Percentiles rank a stretch among this genome's conserved stretches.
Conservation (phyloP, 257 asterid genomes). For the Salvia hispanica region DNA sequence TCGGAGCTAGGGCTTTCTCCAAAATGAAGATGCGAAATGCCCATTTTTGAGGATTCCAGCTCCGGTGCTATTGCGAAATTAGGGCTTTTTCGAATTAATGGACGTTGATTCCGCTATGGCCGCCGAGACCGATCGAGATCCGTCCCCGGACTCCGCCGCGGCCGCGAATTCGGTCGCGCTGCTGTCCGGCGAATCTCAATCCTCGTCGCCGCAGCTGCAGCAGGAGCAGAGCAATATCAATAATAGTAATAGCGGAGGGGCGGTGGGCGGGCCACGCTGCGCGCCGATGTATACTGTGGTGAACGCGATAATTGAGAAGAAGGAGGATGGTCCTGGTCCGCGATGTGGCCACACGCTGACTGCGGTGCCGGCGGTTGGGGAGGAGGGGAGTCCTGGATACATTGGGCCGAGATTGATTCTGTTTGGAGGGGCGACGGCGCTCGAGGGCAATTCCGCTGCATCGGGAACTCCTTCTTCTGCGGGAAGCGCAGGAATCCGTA, state of each 20-base stretch:
- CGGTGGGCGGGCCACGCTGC: conserved; percentile 74
- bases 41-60: conserved; percentile 46
- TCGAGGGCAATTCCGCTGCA: conserved; percentile 92
- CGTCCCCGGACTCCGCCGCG: conserved; percentile 35
- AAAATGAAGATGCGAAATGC: conserved; percentile 52
- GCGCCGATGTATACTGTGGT: conserved; percentile 83
- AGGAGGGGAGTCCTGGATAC: conserved; percentile 84
- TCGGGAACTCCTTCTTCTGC: conserved; percentile 96
- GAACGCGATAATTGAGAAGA: conserved; percentile 75
- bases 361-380: conserved; percentile 94
- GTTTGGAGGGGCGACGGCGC: conserved; percentile 98
- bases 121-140: conserved; percentile 71
- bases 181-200: conserved; percentile 44
- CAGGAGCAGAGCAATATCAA: conserved; percentile 37
- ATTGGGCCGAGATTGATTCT: conserved; percentile 86
- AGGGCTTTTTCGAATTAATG: conserved; percentile 63
- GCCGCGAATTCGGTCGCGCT: conserved; percentile 40
- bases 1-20: conserved; percentile 49
- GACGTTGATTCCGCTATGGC: conserved; percentile 85
- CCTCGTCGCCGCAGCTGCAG: conserved; percentile 49
- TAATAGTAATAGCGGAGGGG: conserved; percentile 35
- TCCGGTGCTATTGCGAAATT: conserved; percentile 51
- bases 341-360: conserved; percentile 98
- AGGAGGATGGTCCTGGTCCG: conserved; percentile 97
- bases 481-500: conserved; percentile 99